Evolutionary conservation across 176 grass and related monocot species (phyloP), one percentile per base, ranked within the genome.

Genomic region (Oryza rufipogon): DNA sequence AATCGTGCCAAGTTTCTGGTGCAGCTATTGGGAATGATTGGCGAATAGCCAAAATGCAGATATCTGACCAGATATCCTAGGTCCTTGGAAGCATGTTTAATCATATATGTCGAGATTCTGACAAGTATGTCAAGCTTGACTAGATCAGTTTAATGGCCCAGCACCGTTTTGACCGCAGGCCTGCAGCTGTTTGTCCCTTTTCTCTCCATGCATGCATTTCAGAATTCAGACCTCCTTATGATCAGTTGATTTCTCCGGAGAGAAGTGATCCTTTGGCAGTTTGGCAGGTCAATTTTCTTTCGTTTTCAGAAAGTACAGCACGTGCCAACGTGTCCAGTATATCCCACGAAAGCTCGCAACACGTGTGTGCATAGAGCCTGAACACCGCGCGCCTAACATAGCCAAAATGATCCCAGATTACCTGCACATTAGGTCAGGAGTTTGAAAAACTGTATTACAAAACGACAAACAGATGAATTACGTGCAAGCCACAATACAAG

Each of bases 401-500:
- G 2, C 58, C 42, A 41, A 86, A 70, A 73, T 28, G 65, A 80
- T 74, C 44, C 68, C 20, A 33, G 42, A 38, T 68, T 84, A 66
- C 54, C 68, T 80, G 75, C 20, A 64, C 20, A 12, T 28, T 36
- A n/a, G 28, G 19, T 58, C 19, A 17, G 4, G 22, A 77, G 19
- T 14, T 87, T 46, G 30, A 51, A 82, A 70, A 70, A 38, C 19
- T 63, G 16, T 23, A 77, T 15, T 77, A n/a, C 44, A 65, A 76
- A 77, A 66, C 11, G 73, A 70, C 79, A 81, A 81, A 54, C 15
- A 63, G 19, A 76, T 67, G 49, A 61, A 56, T 20, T 77, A 64
- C 66, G 52, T 46, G 80, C 71, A 76, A 63, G 72, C 9, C 65
- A 87, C 28, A 82, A 41, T 41, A 41, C 7, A 41, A 41, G 39